phyloP scores from a whole-genome alignment of 306 rosid species.

The Mucuna pruriens region DNA sequence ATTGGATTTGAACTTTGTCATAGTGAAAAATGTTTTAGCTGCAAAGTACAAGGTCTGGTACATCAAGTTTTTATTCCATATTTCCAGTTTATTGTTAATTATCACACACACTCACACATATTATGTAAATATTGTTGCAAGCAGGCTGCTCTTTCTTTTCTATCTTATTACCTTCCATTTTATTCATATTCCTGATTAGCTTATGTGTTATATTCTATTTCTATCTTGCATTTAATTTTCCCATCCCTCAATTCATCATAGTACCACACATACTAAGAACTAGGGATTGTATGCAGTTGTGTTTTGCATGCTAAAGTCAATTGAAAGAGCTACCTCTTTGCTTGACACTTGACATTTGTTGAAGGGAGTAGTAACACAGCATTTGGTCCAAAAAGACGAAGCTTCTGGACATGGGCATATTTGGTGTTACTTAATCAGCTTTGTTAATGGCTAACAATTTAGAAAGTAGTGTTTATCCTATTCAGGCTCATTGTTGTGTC shows the following conservation, averaged over 20 bases:
- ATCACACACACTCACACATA: not conserved
- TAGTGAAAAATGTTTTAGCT: conserved; percentile 89
- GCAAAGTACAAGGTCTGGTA: conserved; percentile 84
- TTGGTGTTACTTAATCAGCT: not conserved
- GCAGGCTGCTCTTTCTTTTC: not conserved
- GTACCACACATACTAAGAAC: not conserved
- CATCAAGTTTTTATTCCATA: conserved; percentile 28
- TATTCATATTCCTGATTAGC: not conserved
- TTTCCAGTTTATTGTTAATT: conserved; percentile 31
- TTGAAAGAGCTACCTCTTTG: not conserved
- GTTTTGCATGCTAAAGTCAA: conserved; percentile 9
- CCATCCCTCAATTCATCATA: not conserved
- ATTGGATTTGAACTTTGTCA: conserved; percentile 76
- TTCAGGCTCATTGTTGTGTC: not conserved
- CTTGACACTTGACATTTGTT: conserved; percentile 23
- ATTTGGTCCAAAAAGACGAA: not conserved
- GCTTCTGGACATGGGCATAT: not conserved
- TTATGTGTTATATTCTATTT: not conserved
- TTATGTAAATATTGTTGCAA: not conserved
- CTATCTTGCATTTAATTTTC: conserved; percentile 8
- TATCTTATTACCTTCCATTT: not conserved
- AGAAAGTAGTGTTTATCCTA: not conserved
- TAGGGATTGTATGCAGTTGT: not conserved
- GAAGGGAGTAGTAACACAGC: not conserved
- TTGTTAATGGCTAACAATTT: not conserved